phyloP scores from a whole-genome alignment of 306 rosid species.

The Cucurbita maxima region DNA sequence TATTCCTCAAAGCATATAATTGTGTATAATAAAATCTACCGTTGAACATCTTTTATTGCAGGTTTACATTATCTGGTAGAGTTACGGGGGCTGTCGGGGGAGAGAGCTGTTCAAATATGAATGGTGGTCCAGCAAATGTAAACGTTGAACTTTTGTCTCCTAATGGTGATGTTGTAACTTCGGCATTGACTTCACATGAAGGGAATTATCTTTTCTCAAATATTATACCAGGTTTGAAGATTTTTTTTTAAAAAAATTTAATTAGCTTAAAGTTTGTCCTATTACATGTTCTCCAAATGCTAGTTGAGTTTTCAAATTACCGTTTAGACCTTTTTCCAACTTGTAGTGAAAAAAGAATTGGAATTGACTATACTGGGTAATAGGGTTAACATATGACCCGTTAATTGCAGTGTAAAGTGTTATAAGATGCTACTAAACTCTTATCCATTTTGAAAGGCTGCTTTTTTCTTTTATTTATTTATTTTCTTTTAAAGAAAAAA shows the following conservation, averaged over 20 bases:
- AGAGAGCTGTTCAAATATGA: constrained; percentile 50
- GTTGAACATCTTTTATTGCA: constrained; percentile 19
- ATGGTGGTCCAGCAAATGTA: constrained; percentile 80
- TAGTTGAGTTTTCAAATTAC: not conserved
- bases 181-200: constrained; percentile 49
- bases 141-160: constrained; percentile 65
- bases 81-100: constrained; percentile 89
- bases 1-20: constrained; percentile 1
- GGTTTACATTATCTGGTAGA: constrained; percentile 84
- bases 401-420: not conserved
- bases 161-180: constrained; percentile 46
- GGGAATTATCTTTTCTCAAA: constrained; percentile 73
- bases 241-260: not conserved
- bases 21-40: constrained; percentile 6
- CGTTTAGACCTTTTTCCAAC: not conserved
- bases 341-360: not conserved
- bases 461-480: no score
- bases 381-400: not conserved
- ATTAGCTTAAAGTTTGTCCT: not conserved
- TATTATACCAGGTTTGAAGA: constrained; percentile 65
- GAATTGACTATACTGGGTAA: not conserved
- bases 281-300: not conserved
- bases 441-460: not conserved
- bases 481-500: no score
- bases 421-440: not conserved